A percentile compares a stretch with the other conserved stretches of the same genome.
These are phyloP conservation scores for Hypoxylon intermedium DNA, from an alignment of 495 filamentous ascomycete genomes.

Conservation along the genomic window DNA sequence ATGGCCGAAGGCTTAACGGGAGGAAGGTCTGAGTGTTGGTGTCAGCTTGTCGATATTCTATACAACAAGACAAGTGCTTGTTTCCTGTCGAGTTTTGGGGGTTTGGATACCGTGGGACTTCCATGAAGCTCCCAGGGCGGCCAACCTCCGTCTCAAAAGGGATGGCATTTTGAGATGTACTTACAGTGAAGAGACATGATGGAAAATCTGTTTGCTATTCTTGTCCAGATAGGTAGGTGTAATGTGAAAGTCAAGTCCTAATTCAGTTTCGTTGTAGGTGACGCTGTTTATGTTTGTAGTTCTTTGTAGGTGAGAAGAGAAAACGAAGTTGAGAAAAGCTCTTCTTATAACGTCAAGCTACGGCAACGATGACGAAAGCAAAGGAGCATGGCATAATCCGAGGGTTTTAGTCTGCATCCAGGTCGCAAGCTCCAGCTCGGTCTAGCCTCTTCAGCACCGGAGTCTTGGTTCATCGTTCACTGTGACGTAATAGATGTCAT, in stretches of 20 bases:
- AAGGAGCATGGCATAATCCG: conserved; percentile 27
- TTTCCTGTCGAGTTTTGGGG: too few species aligned
- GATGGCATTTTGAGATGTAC: conserved; percentile 30
- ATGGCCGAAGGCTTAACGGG: conserved; percentile 98
- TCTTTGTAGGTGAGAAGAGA: not conserved
- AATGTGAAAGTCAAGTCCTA: not conserved
- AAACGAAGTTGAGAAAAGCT: conserved; percentile 25
- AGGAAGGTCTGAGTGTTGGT: conserved; percentile 72
- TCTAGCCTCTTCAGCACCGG: conserved; percentile 9
- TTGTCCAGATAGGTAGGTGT: conserved; percentile 1
- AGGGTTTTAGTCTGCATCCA: conserved; percentile 5
- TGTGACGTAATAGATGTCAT: conserved; percentile 41
- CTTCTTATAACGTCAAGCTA: conserved; percentile 34
- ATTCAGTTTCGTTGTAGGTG: conserved; percentile 5
- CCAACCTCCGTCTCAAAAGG: conserved; percentile 1
- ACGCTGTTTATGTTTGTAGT: conserved; percentile 4
- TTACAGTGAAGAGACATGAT: conserved; percentile 67
- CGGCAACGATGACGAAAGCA: conserved; percentile 38
- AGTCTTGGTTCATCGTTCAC: conserved; percentile 16
- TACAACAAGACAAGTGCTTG: too few species aligned
- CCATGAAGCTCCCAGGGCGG: too few species aligned
- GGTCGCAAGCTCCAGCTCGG: conserved; percentile 3
- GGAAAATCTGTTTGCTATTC: conserved; percentile 30
- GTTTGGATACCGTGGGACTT: too few species aligned
- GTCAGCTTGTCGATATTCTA: conserved; percentile 36